Evolutionary conservation across 495 filamentous ascomycete genomes (phyloP).

Genomic region (Endocarpon pusillum): DNA sequence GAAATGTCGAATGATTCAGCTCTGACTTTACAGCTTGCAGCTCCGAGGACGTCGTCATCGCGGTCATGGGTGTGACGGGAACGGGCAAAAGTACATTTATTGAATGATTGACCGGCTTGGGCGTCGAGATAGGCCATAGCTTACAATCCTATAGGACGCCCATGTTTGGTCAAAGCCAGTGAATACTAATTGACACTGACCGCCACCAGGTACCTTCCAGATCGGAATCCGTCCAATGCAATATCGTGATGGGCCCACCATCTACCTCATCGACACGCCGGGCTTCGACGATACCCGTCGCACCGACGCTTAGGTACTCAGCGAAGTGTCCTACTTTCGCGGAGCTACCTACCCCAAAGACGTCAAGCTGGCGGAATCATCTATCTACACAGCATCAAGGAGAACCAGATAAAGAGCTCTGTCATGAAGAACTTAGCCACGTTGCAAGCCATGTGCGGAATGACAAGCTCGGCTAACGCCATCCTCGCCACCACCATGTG

Average conservation of each 20-base stretch:
- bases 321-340: conserved; percentile 11
- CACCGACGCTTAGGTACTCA: conserved; percentile 23
- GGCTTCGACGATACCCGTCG: conserved; percentile 33
- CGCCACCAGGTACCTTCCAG: too few species aligned
- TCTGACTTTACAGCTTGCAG: too few species aligned
- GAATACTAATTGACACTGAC: too few species aligned
- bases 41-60: conserved; percentile 11
- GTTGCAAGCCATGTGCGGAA: neutral
- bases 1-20: too few species aligned
- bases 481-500: conserved; percentile 1
- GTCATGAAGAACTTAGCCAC: conserved; percentile 3
- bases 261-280: conserved; percentile 29
- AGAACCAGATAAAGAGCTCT: conserved; percentile 7
- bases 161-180: too few species aligned
- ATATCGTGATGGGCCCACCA: conserved; percentile 1
- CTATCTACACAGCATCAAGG: conserved; percentile 12
- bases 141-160: conserved; percentile 15
- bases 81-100: conserved; percentile 12
- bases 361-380: conserved; percentile 10
- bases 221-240: neutral
- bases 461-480: neutral
- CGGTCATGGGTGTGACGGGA: conserved; percentile 15
- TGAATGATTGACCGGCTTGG: conserved; percentile 7
- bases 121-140: conserved; percentile 10
- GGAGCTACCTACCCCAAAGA: conserved; percentile 4